These are phyloP conservation scores for Hyphopichia buzzinii DNA, from an alignment of 1,139 yeast species.

Conservation along the genomic window DNA sequence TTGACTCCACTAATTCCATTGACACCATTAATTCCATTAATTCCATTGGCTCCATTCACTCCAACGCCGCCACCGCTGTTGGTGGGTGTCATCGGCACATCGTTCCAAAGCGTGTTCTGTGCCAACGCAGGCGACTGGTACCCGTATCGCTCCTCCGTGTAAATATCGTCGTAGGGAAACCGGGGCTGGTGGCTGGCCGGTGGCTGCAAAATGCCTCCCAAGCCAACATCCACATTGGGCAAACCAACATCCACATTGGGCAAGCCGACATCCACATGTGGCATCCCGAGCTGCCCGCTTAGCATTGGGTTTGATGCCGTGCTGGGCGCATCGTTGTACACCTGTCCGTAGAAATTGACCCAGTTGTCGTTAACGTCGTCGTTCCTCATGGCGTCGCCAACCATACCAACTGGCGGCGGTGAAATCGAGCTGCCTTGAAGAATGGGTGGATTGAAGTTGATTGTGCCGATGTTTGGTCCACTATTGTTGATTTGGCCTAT, in stretches of 20 bases:
- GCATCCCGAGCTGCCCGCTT: too few relatives aligned
- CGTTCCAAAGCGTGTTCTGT: constrained; percentile 1
- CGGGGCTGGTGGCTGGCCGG: not conserved
- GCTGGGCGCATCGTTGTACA: constrained; percentile 12
- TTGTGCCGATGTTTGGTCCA: too few relatives aligned
- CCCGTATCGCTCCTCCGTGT: not conserved
- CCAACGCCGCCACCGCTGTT: not conserved
- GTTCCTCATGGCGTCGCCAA: not conserved
- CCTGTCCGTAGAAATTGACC: constrained; percentile 23
- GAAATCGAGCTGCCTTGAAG: not conserved
- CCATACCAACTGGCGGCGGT: not conserved
- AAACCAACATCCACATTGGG: not conserved
- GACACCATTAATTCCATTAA: too few relatives aligned
- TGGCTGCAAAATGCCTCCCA: not conserved
- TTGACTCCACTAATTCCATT: too few relatives aligned
- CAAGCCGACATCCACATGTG: not conserved
- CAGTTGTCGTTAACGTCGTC: constrained; percentile 9
- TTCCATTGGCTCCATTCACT: too few relatives aligned
- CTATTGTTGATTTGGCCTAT: too few relatives aligned
- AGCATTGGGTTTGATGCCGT: too few relatives aligned
- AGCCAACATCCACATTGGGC: not conserved
- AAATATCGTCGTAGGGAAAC: not conserved
- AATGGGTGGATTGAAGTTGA: too few relatives aligned
- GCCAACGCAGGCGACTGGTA: not conserved
- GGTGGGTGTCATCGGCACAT: not conserved